Percentiles rank a stretch among this genome's conserved stretches.
These are phyloP conservation scores for Podospora fimiseda DNA, from an alignment of 495 filamentous ascomycete genomes.

Conservation along the genomic window DNA sequence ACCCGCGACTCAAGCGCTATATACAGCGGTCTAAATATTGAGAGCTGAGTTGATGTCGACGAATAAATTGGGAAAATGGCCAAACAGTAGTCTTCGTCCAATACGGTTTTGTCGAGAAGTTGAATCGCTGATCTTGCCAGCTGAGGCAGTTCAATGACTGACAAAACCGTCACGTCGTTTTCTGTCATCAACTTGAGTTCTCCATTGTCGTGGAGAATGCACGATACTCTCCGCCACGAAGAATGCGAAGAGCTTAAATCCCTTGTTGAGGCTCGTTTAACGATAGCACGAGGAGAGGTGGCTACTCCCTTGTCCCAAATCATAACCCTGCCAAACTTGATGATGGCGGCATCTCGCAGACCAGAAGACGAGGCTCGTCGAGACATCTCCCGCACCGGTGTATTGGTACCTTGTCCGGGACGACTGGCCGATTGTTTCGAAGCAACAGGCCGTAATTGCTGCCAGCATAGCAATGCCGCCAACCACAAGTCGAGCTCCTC, in stretches of 20 bases:
- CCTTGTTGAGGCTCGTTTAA: constrained; percentile 42
- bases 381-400: constrained; percentile 50
- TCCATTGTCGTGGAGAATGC: constrained; percentile 91
- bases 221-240: constrained; percentile 81
- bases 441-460: constrained; percentile 63
- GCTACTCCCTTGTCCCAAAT: constrained; percentile 71
- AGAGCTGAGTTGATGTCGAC: constrained; percentile 54
- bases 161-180: constrained; percentile 68
- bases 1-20: constrained; percentile 81
- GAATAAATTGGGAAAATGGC: constrained; percentile 83
- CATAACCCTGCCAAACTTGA: constrained; percentile 93
- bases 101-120: constrained; percentile 79
- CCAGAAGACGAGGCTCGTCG: constrained; percentile 56
- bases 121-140: constrained; percentile 86
- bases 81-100: constrained; percentile 91
- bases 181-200: constrained; percentile 88
- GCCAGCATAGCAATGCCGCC: constrained; percentile 89
- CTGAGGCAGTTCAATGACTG: constrained; percentile 81
- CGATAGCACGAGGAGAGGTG: constrained; percentile 48
- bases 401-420: constrained; percentile 15
- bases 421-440: constrained; percentile 25
- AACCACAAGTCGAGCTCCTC: constrained; percentile 88
- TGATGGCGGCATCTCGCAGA: constrained; percentile 76
- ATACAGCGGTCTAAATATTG: constrained; percentile 68
- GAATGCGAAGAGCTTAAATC: constrained; percentile 35